Evolutionary conservation across 306 rosid species (phyloP).

Genomic region (Trifolium subterraneum): DNA sequence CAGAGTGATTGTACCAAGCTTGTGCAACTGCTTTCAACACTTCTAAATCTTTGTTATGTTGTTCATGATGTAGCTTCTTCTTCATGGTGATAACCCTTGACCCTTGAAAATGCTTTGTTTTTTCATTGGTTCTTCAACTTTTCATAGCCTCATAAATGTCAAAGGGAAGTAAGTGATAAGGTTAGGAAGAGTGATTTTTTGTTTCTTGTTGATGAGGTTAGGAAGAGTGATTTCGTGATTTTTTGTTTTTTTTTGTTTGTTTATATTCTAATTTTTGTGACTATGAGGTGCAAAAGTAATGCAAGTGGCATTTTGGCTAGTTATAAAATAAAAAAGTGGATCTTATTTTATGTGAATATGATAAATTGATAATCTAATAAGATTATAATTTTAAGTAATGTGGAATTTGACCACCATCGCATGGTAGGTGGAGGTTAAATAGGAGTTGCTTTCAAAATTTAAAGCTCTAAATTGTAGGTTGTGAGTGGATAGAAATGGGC

Average conservation of each 20-base stretch:
- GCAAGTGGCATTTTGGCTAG: not conserved
- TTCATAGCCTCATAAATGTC: slow-evolving; percentile 50
- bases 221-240: too few relatives aligned
- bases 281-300: slow-evolving; percentile 10
- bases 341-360: not conserved
- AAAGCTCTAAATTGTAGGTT: not conserved
- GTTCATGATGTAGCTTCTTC: slow-evolving; percentile 49
- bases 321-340: not conserved
- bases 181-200: not conserved
- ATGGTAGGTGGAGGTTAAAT: not conserved
- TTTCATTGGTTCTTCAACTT: slow-evolving; percentile 45
- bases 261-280: slow-evolving; percentile 40
- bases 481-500: not conserved
- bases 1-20: slow-evolving; percentile 73
- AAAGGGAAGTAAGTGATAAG: slow-evolving; percentile 46
- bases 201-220: not conserved
- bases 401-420: not conserved
- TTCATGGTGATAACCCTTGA: slow-evolving; percentile 49
- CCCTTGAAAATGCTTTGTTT: slow-evolving; percentile 17
- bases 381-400: not conserved
- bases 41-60: slow-evolving; percentile 50
- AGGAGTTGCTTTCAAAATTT: not conserved
- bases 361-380: not conserved
- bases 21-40: slow-evolving; percentile 92
- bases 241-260: slow-evolving; percentile 24